These are phyloP conservation scores for Gillenia trifoliata DNA, from an alignment of 306 rosid genomes.

Conservation along the genomic window DNA sequence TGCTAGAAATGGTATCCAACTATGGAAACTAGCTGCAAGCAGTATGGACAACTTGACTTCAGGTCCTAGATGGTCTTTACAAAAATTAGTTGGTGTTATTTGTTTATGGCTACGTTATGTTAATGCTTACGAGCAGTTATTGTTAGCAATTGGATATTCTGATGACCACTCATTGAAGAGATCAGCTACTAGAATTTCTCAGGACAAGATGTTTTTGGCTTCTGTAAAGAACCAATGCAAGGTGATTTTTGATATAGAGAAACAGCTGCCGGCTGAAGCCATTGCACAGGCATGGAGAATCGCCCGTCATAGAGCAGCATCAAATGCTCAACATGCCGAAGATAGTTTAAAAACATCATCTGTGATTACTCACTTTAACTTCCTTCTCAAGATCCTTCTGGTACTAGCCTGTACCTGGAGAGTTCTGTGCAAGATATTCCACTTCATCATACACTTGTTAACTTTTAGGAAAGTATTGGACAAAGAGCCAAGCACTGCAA, in stretches of 20 bases:
- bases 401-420: constrained; percentile 45
- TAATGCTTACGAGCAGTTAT: constrained; percentile 58
- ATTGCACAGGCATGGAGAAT: constrained; percentile 76
- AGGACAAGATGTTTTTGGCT: constrained; percentile 31
- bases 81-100: constrained; percentile 43
- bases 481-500: constrained; percentile 37
- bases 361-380: constrained; percentile 16
- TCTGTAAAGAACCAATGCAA: constrained; percentile 56
- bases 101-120: constrained; percentile 73
- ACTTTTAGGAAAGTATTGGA: constrained; percentile 21
- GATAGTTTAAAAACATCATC: constrained; percentile 19
- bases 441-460: constrained; percentile 24
- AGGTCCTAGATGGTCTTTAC: constrained; percentile 46
- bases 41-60: constrained; percentile 42
- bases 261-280: constrained; percentile 64
- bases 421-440: constrained; percentile 27
- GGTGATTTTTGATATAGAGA: constrained; percentile 61
- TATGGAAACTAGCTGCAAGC: constrained; percentile 79
- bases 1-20: constrained; percentile 66
- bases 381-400: constrained; percentile 30
- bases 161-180: constrained; percentile 36
- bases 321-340: constrained; percentile 31
- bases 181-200: constrained; percentile 43
- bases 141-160: constrained; percentile 60
- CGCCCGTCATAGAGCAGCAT: constrained; percentile 70